Conservation (phyloP, 2,329 filamentous ascomycete genomes). For the Clathrospora elynae region DNA sequence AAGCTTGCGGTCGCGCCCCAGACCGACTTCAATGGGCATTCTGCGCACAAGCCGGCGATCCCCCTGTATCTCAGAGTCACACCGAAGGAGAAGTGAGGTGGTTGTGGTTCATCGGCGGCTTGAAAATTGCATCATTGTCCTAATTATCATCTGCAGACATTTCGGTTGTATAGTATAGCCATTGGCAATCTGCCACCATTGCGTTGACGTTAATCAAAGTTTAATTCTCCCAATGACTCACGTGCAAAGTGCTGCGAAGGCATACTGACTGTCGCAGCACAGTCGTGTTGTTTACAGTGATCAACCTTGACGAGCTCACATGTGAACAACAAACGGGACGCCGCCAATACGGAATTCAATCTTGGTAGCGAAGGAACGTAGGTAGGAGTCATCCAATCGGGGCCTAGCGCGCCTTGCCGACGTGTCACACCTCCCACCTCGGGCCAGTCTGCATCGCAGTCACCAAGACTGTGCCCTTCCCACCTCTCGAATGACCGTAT, state of each 20-base stretch:
- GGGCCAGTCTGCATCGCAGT: constrained; percentile 4
- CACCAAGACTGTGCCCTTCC: neutral
- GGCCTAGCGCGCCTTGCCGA: constrained; percentile 17
- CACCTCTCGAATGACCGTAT: neutral
- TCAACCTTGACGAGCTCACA: too few species aligned
- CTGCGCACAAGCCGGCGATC: constrained; percentile 50
- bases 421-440: constrained; percentile 14
- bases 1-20: constrained; percentile 34
- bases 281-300: too few species aligned
- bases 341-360: too few species aligned
- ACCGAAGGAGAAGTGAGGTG: constrained; percentile 24
- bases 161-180: too few species aligned
- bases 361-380: constrained; percentile 2
- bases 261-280: too few species aligned
- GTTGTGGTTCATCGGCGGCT: neutral
- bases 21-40: constrained; percentile 46
- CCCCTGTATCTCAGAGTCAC: constrained; percentile 50
- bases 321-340: too few species aligned
- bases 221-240: too few species aligned
- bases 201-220: too few species aligned
- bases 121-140: too few species aligned
- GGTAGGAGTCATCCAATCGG: constrained; percentile 3
- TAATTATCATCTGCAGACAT: too few species aligned
- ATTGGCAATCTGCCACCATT: too few species aligned
- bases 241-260: too few species aligned